Evolutionary conservation across 2,329 filamentous ascomycete genomes (phyloP).

Genomic region (Aspergillus spinulosporus): DNA sequence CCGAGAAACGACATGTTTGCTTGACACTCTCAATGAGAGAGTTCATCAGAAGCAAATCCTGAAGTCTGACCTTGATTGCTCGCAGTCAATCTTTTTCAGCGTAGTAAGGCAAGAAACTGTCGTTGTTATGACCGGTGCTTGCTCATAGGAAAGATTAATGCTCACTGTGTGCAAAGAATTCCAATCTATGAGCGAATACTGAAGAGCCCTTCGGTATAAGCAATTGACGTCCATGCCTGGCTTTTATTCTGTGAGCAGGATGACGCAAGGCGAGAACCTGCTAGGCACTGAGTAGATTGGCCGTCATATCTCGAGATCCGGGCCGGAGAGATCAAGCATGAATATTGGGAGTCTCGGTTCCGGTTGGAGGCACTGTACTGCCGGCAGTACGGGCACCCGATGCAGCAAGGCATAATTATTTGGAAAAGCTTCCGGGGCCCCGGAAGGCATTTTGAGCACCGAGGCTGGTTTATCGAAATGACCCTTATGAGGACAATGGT

Average conservation of each 20-base stretch:
- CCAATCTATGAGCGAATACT: neutral
- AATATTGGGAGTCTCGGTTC: neutral
- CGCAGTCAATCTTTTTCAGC: too few relatives aligned
- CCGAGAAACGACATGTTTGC: conserved; percentile 20
- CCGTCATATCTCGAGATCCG: neutral
- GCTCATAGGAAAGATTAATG: neutral
- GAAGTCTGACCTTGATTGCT: too few relatives aligned
- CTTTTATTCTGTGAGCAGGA: neutral
- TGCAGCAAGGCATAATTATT: neutral
- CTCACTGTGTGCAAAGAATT: neutral
- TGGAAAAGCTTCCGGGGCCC: conserved; percentile 10
- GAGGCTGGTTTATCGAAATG: neutral
- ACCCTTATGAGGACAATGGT: neutral
- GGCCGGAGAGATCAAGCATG: neutral
- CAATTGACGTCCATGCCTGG: neutral
- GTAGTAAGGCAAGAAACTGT: neutral
- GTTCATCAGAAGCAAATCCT: neutral
- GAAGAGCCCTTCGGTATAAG: neutral
- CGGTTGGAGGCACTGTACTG: neutral
- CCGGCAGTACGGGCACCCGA: conserved; percentile 1
- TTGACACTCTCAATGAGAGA: neutral
- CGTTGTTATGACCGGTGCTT: too few relatives aligned
- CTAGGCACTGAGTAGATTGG: neutral
- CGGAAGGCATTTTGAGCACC: conserved; percentile 1
- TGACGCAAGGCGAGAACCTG: neutral